Conservation (phyloP, 2,329 filamentous ascomycete species). For the Juglanconis sp. region DNA sequence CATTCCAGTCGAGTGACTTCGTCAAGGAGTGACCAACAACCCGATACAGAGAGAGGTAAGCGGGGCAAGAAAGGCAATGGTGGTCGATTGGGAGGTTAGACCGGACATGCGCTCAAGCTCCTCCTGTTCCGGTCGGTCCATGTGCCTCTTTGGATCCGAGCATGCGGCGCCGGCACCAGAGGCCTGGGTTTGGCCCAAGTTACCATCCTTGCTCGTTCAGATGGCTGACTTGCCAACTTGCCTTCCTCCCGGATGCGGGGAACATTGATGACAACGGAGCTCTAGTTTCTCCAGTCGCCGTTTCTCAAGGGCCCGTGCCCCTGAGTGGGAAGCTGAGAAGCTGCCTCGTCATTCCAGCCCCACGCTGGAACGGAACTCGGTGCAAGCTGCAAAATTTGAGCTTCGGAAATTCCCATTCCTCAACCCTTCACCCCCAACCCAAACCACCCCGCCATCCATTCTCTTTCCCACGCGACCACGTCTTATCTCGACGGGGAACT, state of each 20-base stretch:
- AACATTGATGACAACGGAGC: not conserved
- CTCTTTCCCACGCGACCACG: not conserved
- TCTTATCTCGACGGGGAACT: too few species aligned
- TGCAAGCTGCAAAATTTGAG: too few species aligned
- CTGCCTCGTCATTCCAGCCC: not conserved
- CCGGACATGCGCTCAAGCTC: not conserved
- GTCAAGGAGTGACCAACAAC: not conserved
- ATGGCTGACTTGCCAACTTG: not conserved
- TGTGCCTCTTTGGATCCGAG: not conserved
- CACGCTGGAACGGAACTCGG: too few species aligned
- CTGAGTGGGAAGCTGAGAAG: not conserved
- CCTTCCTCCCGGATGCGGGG: not conserved
- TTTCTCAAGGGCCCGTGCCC: not conserved
- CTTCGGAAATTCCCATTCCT: not conserved
- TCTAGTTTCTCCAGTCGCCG: not conserved
- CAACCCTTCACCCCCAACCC: not conserved
- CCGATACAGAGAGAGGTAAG: not conserved
- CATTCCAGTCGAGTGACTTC: not conserved
- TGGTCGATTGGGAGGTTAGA: not conserved
- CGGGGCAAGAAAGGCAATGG: not conserved
- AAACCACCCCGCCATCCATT: not conserved
- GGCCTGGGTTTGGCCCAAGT: not conserved
- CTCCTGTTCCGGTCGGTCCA: not conserved
- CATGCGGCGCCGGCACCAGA: not conserved
- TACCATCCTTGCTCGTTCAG: not conserved